These are phyloP conservation scores for Dactylella cylindrospora DNA, from an alignment of 2,329 filamentous ascomycete genomes.

Conservation along the genomic window DNA sequence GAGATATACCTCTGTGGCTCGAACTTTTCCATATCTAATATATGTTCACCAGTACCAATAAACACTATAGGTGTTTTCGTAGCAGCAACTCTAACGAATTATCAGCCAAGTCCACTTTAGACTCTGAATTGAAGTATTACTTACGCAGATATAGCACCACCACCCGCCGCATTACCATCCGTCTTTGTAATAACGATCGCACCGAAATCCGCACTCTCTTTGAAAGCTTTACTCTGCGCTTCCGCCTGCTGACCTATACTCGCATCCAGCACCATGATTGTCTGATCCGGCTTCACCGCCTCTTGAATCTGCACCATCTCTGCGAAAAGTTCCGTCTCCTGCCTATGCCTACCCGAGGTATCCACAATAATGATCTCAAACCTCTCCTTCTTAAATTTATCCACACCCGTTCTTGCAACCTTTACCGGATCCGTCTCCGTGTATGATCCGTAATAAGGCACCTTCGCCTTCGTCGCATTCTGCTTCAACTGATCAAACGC, in stretches of 20 bases:
- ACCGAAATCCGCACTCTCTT: conserved; percentile 93
- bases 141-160: conserved; percentile 87
- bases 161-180: conserved; percentile 89
- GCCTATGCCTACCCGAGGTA: conserved; percentile 89
- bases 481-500: conserved; percentile 98
- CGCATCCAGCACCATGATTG: conserved; percentile 95
- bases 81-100: conserved; percentile 66
- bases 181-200: conserved; percentile 99
- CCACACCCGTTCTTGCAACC: conserved; percentile 91
- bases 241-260: conserved; percentile 97
- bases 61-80: conserved; percentile 97
- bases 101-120: too few species aligned
- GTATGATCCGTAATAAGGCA: conserved; percentile 94
- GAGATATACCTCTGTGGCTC: conserved; percentile 89
- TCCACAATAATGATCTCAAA: conserved; percentile 99
- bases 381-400: conserved; percentile 97
- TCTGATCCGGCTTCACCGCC: conserved; percentile 89
- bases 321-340: conserved; percentile 91
- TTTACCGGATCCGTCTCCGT: conserved; percentile 94
- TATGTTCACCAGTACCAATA: conserved; percentile 95
- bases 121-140: conserved; percentile 1
- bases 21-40: conserved; percentile 91
- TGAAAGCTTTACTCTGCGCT: conserved; percentile 92
- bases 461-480: conserved; percentile 98
- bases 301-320: conserved; percentile 97